phyloP scores from a whole-genome alignment of 108 stramenopile species.

The Cyclotella kingstonii region DNA sequence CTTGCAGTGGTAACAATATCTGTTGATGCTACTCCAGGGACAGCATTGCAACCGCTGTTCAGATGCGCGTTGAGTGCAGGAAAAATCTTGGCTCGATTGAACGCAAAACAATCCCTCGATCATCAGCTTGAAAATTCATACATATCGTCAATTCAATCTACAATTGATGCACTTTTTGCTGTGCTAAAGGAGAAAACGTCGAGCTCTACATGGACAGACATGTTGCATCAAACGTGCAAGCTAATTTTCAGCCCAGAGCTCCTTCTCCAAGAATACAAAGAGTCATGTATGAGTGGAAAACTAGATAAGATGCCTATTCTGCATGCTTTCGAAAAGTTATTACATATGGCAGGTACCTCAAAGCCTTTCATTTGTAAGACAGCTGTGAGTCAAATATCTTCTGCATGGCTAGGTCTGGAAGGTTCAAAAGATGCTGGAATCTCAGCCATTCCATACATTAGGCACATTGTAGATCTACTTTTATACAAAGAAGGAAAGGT shows the following conservation, averaged over 20 bases:
- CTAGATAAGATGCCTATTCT: constrained; percentile 50
- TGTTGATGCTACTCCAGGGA: constrained; percentile 55
- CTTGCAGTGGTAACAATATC: constrained; percentile 43
- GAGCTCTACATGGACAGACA: constrained; percentile 51
- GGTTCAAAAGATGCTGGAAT: constrained; percentile 42
- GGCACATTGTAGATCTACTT: constrained; percentile 70
- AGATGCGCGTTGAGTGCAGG: constrained; percentile 42
- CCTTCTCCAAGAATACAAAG: constrained; percentile 56
- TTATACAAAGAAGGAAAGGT: constrained; percentile 70
- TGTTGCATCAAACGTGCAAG: constrained; percentile 73
- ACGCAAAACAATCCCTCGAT: neutral
- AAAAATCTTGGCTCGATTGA: constrained; percentile 20
- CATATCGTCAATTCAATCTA: constrained; percentile 36
- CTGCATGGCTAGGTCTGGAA: constrained; percentile 61
- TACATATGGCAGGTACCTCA: constrained; percentile 52
- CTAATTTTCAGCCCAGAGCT: constrained; percentile 61
- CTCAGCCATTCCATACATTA: constrained; percentile 69
- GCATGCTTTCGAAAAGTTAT: constrained; percentile 60
- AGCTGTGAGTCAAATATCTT: constrained; percentile 54
- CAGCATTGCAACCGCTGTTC: constrained; percentile 66
- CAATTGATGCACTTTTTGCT: constrained; percentile 56
- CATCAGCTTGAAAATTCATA: constrained; percentile 11
- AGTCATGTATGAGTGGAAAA: constrained; percentile 19
- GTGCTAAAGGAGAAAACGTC: constrained; percentile 50
- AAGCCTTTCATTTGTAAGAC: constrained; percentile 60